Conservation (phyloP, 169 alveolate species). For the Miamiensis avidus region DNA sequence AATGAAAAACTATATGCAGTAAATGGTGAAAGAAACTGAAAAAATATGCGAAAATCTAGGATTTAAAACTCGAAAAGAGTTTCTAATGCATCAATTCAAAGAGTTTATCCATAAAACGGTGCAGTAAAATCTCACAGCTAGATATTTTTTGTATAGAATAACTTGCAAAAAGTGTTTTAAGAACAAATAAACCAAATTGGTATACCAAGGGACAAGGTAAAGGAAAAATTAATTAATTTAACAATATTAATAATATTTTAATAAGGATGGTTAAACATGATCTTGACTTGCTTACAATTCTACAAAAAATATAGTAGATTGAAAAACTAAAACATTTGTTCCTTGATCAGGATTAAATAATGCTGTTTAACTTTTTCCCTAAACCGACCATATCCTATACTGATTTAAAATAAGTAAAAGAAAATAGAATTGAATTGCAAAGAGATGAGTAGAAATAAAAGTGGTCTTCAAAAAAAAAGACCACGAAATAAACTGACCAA, state of each 20-base stretch:
- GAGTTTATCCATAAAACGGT: no score
- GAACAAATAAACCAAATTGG: neutral
- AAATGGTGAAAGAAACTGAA: no score
- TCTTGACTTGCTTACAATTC: neutral
- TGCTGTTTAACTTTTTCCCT: neutral
- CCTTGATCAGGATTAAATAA: neutral
- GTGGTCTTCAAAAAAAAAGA: no score
- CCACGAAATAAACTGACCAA: neutral
- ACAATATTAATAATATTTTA: no score
- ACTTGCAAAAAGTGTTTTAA: neutral
- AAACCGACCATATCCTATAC: neutral
- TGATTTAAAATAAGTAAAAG: neutral
- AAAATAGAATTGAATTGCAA: neutral
- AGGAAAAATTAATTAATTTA: no score
- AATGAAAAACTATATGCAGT: no score
- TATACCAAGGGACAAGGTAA: neutral
- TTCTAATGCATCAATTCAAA: no score
- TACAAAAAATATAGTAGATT: neutral
- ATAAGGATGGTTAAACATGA: neutral
- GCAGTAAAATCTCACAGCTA: neutral
- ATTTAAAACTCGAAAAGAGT: no score
- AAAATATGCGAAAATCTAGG: no score
- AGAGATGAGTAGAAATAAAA: neutral
- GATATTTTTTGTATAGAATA: neutral
- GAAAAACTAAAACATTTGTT: neutral